Evolutionary conservation across 2,329 filamentous ascomycete genomes (phyloP).

Genomic region (Fusarium verrucosum): DNA sequence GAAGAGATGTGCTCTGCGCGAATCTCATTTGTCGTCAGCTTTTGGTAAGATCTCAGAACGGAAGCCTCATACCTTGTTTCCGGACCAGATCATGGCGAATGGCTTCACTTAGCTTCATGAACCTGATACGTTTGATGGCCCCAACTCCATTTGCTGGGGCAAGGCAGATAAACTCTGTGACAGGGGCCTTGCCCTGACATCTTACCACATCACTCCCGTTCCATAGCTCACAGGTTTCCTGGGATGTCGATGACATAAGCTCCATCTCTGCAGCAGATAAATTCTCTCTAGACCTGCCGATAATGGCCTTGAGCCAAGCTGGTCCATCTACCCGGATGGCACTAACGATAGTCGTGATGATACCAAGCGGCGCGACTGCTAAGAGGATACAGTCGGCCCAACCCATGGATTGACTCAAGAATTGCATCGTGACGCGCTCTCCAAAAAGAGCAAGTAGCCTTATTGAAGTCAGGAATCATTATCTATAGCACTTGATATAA

Average conservation of each 20-base stretch:
- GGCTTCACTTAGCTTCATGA: too few species aligned
- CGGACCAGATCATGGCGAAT: too few species aligned
- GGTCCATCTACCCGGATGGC: slow-evolving; percentile 57
- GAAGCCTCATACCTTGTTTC: too few species aligned
- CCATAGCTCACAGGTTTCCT: slow-evolving; percentile 55
- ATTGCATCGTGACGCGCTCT: slow-evolving; percentile 58
- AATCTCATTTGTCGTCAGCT: too few species aligned
- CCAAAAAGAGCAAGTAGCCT: slow-evolving; percentile 49
- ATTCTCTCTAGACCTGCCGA: slow-evolving; percentile 57
- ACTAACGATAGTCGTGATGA: slow-evolving; percentile 55
- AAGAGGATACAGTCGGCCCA: slow-evolving; percentile 57
- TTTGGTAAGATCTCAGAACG: too few species aligned
- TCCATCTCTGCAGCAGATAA: slow-evolving; percentile 53
- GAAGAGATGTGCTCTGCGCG: too few species aligned
- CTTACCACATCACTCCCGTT: slow-evolving; percentile 52
- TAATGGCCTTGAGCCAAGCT: slow-evolving; percentile 53
- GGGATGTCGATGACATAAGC: slow-evolving; percentile 57
- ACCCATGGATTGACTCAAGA: slow-evolving; percentile 54
- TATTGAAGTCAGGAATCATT: too few species aligned
- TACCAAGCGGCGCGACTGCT: slow-evolving; percentile 57
- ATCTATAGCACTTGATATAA: too few species aligned
- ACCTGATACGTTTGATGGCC: neutral
- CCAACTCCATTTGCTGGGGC: neutral
- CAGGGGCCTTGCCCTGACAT: neutral
- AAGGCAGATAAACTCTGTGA: too few species aligned